A percentile compares a stretch with the other conserved stretches of the same genome.
Evolutionary conservation across 2,329 filamentous ascomycete genomes (phyloP).

Genomic region (Colletotrichum musicola): DNA sequence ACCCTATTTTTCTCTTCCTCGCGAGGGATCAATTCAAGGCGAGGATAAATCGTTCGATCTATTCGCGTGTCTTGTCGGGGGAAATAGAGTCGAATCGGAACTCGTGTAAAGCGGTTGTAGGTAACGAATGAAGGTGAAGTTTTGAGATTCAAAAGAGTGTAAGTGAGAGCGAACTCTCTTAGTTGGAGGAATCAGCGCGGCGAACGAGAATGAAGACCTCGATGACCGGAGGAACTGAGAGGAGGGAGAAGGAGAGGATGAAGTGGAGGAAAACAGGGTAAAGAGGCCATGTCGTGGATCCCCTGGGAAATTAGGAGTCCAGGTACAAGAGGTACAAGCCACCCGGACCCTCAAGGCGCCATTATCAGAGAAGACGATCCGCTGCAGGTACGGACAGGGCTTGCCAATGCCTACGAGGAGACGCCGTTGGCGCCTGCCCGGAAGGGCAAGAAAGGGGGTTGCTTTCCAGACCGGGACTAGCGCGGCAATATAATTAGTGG

Average conservation of each 20-base stretch:
- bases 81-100: conserved; percentile 24
- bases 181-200: conserved; percentile 39
- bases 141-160: conserved; percentile 39
- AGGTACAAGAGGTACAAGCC: conserved; percentile 28
- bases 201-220: conserved; percentile 37
- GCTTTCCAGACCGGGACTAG: conserved; percentile 17
- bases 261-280: conserved; percentile 38
- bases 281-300: conserved; percentile 37
- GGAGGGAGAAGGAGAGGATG: conserved; percentile 37
- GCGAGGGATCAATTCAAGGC: conserved; percentile 17
- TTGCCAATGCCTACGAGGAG: conserved; percentile 6
- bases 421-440: conserved; percentile 26
- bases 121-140: conserved; percentile 37
- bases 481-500: conserved; percentile 21
- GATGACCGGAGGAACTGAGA: conserved; percentile 29
- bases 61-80: conserved; percentile 15
- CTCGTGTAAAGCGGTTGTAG: conserved; percentile 11
- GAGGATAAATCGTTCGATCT: conserved; percentile 17
- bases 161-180: conserved; percentile 39
- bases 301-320: conserved; percentile 37
- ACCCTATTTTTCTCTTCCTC: conserved; percentile 28
- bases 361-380: conserved; percentile 33
- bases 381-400: conserved; percentile 36
- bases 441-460: conserved; percentile 32
- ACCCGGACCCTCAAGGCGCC: conserved; percentile 28